Conservation (phyloP, 306 rosid species). For the Begonia peltatifolia region DNA sequence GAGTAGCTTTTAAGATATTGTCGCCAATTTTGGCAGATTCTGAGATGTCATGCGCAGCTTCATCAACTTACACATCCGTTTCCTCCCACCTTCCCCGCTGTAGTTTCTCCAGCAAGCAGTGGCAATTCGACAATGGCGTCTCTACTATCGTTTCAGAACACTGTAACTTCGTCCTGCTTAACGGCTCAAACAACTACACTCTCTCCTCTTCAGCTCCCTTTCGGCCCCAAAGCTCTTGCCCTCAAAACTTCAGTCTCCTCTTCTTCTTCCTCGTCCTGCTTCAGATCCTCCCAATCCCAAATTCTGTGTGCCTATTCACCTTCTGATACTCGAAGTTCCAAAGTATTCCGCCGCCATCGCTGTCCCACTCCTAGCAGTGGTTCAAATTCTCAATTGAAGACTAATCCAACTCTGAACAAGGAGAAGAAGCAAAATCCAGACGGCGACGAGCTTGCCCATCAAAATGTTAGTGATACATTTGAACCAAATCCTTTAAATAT, state of each 20-base stretch:
- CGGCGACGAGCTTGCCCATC: constrained; percentile 10
- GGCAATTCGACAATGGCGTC: constrained; percentile 28
- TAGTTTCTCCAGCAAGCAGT: not conserved
- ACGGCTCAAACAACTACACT: constrained; percentile 7
- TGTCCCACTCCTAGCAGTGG: constrained; percentile 6
- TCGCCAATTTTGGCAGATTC: no score
- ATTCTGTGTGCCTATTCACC: constrained; percentile 18
- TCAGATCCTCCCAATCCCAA: constrained; percentile 5
- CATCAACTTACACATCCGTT: not conserved
- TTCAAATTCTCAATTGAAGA: constrained; percentile 13
- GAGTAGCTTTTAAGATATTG: no score
- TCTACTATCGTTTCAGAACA: constrained; percentile 19
- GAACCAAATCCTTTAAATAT: constrained; percentile 9
- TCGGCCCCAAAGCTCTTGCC: constrained; percentile 1
- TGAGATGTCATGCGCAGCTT: no score
- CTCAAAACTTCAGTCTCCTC: constrained; percentile 13
- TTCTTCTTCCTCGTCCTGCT: constrained; percentile 2
- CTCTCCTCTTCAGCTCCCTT: constrained; percentile 3
- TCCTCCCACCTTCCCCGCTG: not conserved
- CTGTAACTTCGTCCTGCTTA: constrained; percentile 15
- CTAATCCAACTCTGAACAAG: constrained; percentile 17
- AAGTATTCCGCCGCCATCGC: constrained; percentile 19
- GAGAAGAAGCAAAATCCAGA: constrained; percentile 15
- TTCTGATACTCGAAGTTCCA: constrained; percentile 18
- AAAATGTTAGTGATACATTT: constrained; percentile 13